phyloP scores from a whole-genome alignment of 225 moss, liverwort and hornwort genomes.

The Pseudisothecium myosuroides region DNA sequence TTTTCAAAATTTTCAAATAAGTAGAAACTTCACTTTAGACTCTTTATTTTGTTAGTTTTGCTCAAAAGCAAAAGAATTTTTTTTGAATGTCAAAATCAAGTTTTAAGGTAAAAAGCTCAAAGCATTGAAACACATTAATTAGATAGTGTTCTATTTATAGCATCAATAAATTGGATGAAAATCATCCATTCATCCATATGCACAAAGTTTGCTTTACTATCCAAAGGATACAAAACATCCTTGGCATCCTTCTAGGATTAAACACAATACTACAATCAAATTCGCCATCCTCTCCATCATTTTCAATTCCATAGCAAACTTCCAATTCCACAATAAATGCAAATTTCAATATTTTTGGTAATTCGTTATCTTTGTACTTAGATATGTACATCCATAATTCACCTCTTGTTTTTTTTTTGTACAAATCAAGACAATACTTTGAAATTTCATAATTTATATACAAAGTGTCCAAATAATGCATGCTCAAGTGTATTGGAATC shows the following conservation, averaged over 20 bases:
- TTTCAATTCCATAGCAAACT: neutral
- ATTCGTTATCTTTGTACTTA: neutral
- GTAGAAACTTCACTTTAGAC: fast-evolving
- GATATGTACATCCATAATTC: neutral
- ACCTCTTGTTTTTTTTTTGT: neutral
- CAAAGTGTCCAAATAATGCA: neutral
- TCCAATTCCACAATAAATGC: neutral
- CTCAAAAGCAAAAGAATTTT: neutral
- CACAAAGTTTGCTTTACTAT: neutral
- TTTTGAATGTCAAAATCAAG: neutral
- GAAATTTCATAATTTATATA: neutral
- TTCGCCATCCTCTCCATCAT: neutral
- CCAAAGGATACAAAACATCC: no score
- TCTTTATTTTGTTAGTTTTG: neutral
- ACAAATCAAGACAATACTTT: neutral
- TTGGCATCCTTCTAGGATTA: fast-evolving
- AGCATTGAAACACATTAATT: neutral
- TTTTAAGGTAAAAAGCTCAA: neutral
- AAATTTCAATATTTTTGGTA: neutral
- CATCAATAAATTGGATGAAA: neutral
- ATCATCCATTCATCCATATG: neutral
- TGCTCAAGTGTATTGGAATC: neutral
- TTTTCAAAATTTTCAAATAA: neutral
- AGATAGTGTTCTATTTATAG: neutral
- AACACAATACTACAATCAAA: neutral